Conservation (phyloP, 768 basidiomycete species). For the Lentinula detonsa region DNA sequence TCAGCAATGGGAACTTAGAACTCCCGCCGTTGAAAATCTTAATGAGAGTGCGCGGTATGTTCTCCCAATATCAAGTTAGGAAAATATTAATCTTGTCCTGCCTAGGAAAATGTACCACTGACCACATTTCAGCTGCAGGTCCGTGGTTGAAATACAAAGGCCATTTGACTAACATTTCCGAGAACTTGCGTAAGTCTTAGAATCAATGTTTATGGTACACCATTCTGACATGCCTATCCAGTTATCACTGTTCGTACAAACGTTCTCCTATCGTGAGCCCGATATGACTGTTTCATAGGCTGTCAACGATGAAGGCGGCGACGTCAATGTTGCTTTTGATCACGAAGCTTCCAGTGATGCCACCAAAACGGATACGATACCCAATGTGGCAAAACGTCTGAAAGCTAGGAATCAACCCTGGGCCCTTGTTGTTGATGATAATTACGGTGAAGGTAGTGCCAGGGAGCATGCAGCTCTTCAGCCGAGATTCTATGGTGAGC, state of each 20-base stretch:
- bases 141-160: conserved; percentile 99
- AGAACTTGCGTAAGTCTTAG: conserved; percentile 73
- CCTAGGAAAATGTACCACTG: conserved; percentile 78
- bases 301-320: conserved; percentile 90
- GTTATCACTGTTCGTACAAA: conserved; percentile 1
- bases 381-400: conserved; percentile 83
- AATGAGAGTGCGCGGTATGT: conserved; percentile 82
- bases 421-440: conserved; percentile 93
- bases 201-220: background rate
- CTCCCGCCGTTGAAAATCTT: conserved; percentile 78
- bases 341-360: conserved; percentile 42
- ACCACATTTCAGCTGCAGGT: conserved; percentile 97
- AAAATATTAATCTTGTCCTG: background rate
- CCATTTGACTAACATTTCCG: conserved; percentile 92
- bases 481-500: conserved; percentile 83
- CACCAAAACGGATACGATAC: conserved; percentile 71
- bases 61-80: too few species aligned
- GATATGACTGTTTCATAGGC: conserved; percentile 41
- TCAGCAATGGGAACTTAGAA: conserved; percentile 60
- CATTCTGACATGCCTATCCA: background rate
- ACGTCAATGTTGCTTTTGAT: conserved; percentile 90
- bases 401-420: conserved; percentile 82
- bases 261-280: background rate
- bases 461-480: conserved; percentile 97
- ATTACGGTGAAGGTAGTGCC: conserved; percentile 97